A percentile compares a stretch with the other conserved stretches of the same genome.
Conservation (phyloP, 129 eudicot species). For the Deinandra increscens region DNA sequence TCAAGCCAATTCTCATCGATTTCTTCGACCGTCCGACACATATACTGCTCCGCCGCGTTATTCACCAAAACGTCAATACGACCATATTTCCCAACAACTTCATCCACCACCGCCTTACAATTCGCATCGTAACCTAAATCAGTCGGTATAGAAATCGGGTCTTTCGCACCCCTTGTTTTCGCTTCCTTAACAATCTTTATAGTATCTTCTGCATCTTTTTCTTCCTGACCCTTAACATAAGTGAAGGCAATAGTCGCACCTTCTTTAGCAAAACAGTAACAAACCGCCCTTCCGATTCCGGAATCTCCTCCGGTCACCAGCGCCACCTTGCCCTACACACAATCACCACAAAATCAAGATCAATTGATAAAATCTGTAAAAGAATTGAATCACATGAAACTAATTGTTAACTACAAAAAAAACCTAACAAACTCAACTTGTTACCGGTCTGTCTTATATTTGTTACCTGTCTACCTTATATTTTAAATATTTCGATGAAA, state of each 20-base stretch:
- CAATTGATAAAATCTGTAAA: too few relatives aligned
- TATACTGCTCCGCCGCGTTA: slow-evolving; percentile 71
- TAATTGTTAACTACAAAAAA: too few relatives aligned
- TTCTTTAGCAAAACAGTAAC: slow-evolving; percentile 54
- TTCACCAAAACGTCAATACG: slow-evolving; percentile 65
- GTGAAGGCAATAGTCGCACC: slow-evolving; percentile 89
- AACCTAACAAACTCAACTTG: too few relatives aligned
- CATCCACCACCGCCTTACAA: slow-evolving; percentile 60
- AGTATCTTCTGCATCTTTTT: slow-evolving; percentile 69
- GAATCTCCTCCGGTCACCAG: slow-evolving; percentile 85
- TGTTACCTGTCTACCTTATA: too few relatives aligned
- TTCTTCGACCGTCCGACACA: slow-evolving; percentile 51
- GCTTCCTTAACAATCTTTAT: slow-evolving; percentile 37
- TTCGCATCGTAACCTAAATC: slow-evolving; percentile 73
- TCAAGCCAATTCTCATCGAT: slow-evolving; percentile 67
- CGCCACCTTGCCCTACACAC: slow-evolving; percentile 73
- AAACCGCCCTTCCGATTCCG: slow-evolving; percentile 75
- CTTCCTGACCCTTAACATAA: slow-evolving; percentile 69
- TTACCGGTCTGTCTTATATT: too few relatives aligned
- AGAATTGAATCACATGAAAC: too few relatives aligned
- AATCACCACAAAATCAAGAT: neutral
- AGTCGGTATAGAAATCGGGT: slow-evolving; percentile 50
- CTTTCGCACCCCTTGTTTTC: slow-evolving; percentile 43
- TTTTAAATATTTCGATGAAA: too few relatives aligned
- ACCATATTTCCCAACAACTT: slow-evolving; percentile 50